Evolutionary conservation across 208 protist genomes (phyloP).

Genomic region (Trypanosoma platydactyli): DNA sequence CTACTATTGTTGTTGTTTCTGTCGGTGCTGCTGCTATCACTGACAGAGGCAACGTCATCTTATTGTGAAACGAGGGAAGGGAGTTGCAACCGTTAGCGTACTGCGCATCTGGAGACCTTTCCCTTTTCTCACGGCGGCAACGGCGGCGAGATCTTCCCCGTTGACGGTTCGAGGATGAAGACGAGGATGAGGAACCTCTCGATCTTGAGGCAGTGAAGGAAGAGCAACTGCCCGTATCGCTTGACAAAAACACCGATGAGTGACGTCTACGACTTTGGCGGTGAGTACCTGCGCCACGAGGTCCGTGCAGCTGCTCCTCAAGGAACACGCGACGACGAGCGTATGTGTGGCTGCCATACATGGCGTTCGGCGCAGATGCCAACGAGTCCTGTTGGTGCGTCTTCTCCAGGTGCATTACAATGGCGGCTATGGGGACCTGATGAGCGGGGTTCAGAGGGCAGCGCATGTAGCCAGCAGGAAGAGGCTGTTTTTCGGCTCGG

Average conservation of each 20-base stretch:
- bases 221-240: not conserved
- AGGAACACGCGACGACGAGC: slow-evolving; percentile 30
- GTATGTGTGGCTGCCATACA: slow-evolving; percentile 37
- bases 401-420: slow-evolving; percentile 32
- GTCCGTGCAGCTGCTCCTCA: slow-evolving; percentile 22
- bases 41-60: too few relatives aligned
- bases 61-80: too few relatives aligned
- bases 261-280: not conserved
- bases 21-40: too few relatives aligned
- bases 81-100: too few relatives aligned
- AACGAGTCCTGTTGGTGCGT: slow-evolving; percentile 37
- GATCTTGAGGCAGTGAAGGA: not conserved
- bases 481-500: slow-evolving; percentile 12
- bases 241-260: not conserved
- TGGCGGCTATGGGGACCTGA: slow-evolving; percentile 31
- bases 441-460: slow-evolving; percentile 51
- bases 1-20: not conserved
- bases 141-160: not conserved
- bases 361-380: slow-evolving; percentile 26
- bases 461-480: slow-evolving; percentile 28
- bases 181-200: not conserved
- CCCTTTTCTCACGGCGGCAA: too few relatives aligned
- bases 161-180: not conserved
- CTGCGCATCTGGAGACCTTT: too few relatives aligned
- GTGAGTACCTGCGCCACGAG: not conserved